phyloP scores from a whole-genome alignment of 192 early-diverging fungal genomes.

The Kickxella alabastrina region DNA sequence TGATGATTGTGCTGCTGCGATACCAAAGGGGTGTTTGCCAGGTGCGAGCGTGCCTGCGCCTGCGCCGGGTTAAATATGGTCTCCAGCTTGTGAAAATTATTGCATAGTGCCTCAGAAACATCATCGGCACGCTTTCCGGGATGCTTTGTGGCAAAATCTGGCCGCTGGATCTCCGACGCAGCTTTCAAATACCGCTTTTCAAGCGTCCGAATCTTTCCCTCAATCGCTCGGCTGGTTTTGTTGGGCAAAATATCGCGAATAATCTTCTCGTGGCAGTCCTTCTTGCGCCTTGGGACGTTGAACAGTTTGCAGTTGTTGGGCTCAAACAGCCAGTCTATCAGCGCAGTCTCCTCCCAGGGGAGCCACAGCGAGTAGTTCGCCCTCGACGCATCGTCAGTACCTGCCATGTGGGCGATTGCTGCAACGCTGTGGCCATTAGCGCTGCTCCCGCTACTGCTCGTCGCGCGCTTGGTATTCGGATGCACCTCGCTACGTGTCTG shows the following conservation, averaged over 20 bases:
- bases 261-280: conserved; percentile 50
- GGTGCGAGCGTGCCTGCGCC: conserved; percentile 7
- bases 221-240: conserved; percentile 50
- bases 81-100: conserved; percentile 39
- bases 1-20: no score
- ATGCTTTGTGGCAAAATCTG: conserved; percentile 24
- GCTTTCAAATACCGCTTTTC: conserved; percentile 45
- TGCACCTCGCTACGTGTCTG: conserved; percentile 32
- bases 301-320: conserved; percentile 46
- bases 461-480: conserved; percentile 2
- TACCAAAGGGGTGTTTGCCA: not conserved
- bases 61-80: conserved; percentile 31
- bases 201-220: conserved; percentile 50
- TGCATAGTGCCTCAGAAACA: conserved; percentile 37
- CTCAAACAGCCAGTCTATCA: conserved; percentile 47
- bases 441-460: conserved; percentile 7
- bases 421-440: conserved; percentile 5
- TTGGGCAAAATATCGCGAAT: conserved; percentile 38
- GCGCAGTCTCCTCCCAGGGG: conserved; percentile 45
- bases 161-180: conserved; percentile 22
- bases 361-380: conserved; percentile 44
- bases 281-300: conserved; percentile 47
- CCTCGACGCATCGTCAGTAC: conserved; percentile 7
- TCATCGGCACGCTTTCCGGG: conserved; percentile 39
- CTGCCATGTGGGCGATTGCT: not conserved